Base-by-base conservation (phyloP, 108 stramenopile species). In the Asterionellopsis glacialis region DNA sequence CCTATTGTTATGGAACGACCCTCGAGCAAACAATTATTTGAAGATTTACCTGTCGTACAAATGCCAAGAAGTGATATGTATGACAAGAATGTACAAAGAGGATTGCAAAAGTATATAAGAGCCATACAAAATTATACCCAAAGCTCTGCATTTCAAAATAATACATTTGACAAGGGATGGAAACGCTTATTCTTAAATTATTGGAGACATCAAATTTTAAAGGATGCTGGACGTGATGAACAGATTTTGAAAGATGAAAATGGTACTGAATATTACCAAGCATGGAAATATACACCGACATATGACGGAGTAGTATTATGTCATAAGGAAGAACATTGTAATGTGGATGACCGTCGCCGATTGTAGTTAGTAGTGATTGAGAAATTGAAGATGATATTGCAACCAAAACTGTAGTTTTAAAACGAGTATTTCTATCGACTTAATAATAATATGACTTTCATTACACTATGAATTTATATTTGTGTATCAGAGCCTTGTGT, bases 221-320 rank as follows among this genome's bases (percentile, higher is more conserved):
- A 54, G 9, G 61, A 69, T 23, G 15, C 61, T 4, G 61, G 51
- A 15, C 25, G 61, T 16, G 3, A 7, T 11, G 26, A 22, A 25
- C 55, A 54, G n/a, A 21, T 62, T 9, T 23, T 62, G 14, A 18
- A 51, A 12, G 67, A 62, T 55, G 25, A 24, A 27, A 41, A 55
- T 9, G 61, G 61, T 9, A 62, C 13, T 1, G 40, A 69, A 55
- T 69, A 62, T 39, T 69, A 64, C 47, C 43, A 42, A 19, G 15
- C 58, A 11, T 59, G 43, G 41, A 18, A 15, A 42, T 59, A 59
- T 18, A 59, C 58, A 9, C 9, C 14, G 58, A n/a, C n/a, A n/a
- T n/a, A n/a, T n/a, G n/a, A n/a, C n/a, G n/a, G n/a, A n/a, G n/a
- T n/a, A n/a, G n/a, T n/a, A n/a, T n/a, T n/a, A n/a, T n/a, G n/a